phyloP scores from a whole-genome alignment of 352 stramenopile genomes.

The Blastocystis sp. region DNA sequence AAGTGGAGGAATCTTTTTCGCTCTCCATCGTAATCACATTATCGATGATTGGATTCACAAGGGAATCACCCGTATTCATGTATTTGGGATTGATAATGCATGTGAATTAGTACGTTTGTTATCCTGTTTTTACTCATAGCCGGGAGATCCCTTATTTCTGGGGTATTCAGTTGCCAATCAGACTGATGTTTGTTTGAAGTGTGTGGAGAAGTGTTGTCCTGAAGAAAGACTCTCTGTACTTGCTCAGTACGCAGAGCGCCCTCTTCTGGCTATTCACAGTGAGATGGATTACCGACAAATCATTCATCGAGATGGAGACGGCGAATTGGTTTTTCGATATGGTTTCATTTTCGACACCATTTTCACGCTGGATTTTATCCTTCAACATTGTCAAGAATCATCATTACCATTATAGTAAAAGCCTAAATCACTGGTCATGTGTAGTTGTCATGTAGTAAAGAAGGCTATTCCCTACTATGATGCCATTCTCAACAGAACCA shows the following conservation, averaged over 20 bases:
- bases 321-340: constrained; percentile 31
- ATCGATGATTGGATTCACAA: neutral
- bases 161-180: neutral
- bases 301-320: constrained; percentile 7
- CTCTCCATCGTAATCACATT: constrained; percentile 15
- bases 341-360: constrained; percentile 48
- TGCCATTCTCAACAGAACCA: constrained; percentile 36
- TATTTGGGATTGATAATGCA: constrained; percentile 55
- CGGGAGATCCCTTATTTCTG: constrained; percentile 37
- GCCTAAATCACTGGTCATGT: neutral
- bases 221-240: constrained; percentile 47
- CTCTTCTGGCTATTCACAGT: constrained; percentile 14
- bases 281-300: constrained; percentile 56
- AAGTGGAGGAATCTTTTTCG: constrained; percentile 35
- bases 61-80: constrained; percentile 25
- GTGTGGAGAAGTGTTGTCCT: constrained; percentile 59
- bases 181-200: constrained; percentile 51
- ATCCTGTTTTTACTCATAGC: neutral
- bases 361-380: constrained; percentile 7
- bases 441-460: constrained; percentile 67
- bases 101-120: constrained; percentile 7
- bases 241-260: constrained; percentile 2
- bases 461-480: constrained; percentile 63
- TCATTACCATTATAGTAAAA: constrained; percentile 12
- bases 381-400: neutral